Percentiles rank a stretch among this genome's conserved stretches.
Evolutionary conservation across 169 alveolate species (phyloP).

Genomic region (Eimeria maxima): DNA sequence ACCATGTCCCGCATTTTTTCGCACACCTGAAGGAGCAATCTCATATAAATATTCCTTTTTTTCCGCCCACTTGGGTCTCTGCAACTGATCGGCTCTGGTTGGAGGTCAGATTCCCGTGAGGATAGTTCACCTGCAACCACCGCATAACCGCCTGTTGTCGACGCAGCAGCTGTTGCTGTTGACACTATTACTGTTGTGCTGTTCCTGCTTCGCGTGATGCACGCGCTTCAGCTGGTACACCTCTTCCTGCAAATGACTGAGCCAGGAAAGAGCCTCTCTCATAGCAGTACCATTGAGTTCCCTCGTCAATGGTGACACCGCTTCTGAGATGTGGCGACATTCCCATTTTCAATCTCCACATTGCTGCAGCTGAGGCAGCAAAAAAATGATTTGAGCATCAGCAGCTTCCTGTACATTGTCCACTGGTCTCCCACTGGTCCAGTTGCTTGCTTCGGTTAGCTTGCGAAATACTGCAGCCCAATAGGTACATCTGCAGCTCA

Average conservation of each 20-base stretch:
- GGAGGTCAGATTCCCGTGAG: neutral
- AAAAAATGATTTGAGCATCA: neutral
- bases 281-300: neutral
- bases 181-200: constrained; percentile 1
- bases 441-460: neutral
- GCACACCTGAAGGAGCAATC: neutral
- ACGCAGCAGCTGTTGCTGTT: neutral
- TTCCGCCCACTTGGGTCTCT: too few relatives aligned
- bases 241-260: constrained; percentile 29
- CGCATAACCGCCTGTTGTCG: neutral
- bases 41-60: neutral
- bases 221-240: neutral
- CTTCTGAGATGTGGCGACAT: neutral
- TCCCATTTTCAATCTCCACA: neutral
- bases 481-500: neutral
- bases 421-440: constrained; percentile 24
- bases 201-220: constrained; percentile 4
- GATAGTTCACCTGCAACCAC: too few relatives aligned
- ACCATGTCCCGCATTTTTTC: neutral
- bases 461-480: neutral
- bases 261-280: neutral
- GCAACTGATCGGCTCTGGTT: neutral
- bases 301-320: neutral
- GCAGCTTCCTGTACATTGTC: constrained; percentile 1
- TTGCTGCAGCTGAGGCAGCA: neutral